Base-by-base conservation (phyloP, 2,329 filamentous ascomycete genomes). In the Beauveria bassiana region DNA sequence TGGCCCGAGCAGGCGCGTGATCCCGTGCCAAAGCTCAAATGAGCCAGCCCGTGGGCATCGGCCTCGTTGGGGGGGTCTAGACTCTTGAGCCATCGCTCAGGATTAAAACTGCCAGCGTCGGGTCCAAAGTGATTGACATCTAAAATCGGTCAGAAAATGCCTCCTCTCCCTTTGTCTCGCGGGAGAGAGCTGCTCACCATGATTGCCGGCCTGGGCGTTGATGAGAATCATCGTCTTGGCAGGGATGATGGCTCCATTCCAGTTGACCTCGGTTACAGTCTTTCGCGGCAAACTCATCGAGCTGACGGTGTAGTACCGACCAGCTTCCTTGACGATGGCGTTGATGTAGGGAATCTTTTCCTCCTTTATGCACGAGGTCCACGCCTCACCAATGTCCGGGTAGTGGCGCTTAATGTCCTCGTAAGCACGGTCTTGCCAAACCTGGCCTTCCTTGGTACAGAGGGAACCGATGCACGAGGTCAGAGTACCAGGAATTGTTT, bases 141-240 rank as follows among this genome's bases (percentile, higher is more conserved):
- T 43, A n/a, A 7, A 9, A 9, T 43, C 16, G 40, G 53, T 34
- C 10, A 34, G 31, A 34, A 12, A 34, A 22, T 22, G 20, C 20
- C 31, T 3, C 12, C 3, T 34, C 12, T 10, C 12, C 10, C 31
- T 1, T 38, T 64, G 72, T 63, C 68, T 22, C 31, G 31, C 31
- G 31, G 10, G 31, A 5, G 31, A 12, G 31, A 12, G 31, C 10
- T 34, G 31, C 31, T 34, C 31, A 79, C 77, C 78, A 60, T 83
- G 81, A 64, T 83, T 83, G 0, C 75, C 80, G 24, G 81, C 81
- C 65, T 83, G 80, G 1, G 80, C 79, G 65, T 83, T 82, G 65
- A 83, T 79, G 59, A 83, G 70, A 1, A 82, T 75, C 79, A 83
- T 82, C 0, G 79, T 82, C 61, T 79, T 78, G 2, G 76, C 71